Percentiles rank a stretch among this genome's conserved stretches.
Conservation (phyloP, 2,329 filamentous ascomycete species). For the Thyridium curvatum region DNA sequence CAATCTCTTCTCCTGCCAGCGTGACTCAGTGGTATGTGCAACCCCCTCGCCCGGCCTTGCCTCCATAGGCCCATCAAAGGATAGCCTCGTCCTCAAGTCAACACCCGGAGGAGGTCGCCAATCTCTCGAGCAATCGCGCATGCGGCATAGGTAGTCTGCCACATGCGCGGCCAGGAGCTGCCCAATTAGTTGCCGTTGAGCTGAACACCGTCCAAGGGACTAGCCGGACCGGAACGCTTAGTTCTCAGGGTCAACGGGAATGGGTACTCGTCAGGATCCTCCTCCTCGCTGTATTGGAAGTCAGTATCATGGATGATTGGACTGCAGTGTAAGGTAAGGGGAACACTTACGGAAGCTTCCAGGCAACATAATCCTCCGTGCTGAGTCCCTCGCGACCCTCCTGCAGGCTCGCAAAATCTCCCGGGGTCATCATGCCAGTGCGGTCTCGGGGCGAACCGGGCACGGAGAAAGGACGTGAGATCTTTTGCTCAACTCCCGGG, state of each 20-base stretch:
- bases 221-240: constrained; percentile 37
- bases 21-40: no score
- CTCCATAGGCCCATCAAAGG: no score
- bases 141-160: no score
- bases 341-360: constrained; percentile 87
- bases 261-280: constrained; percentile 72
- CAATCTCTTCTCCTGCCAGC: no score
- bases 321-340: background rate
- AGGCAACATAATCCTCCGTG: constrained; percentile 96
- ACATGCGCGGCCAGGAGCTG: no score
- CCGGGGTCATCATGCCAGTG: constrained; percentile 97
- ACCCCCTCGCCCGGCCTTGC: no score
- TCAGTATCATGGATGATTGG: background rate
- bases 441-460: constrained; percentile 88
- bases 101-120: no score
- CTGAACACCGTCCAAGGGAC: constrained; percentile 33
- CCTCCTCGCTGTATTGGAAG: constrained; percentile 65
- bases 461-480: constrained; percentile 87
- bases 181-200: constrained; percentile 30
- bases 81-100: no score
- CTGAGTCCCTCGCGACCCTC: constrained; percentile 88
- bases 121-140: no score
- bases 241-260: constrained; percentile 53
- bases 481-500: constrained; percentile 88
- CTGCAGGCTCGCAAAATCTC: constrained; percentile 90